phyloP scores from a whole-genome alignment of 1,284 basidiomycete species.

The Xerocomus nothofagi region DNA sequence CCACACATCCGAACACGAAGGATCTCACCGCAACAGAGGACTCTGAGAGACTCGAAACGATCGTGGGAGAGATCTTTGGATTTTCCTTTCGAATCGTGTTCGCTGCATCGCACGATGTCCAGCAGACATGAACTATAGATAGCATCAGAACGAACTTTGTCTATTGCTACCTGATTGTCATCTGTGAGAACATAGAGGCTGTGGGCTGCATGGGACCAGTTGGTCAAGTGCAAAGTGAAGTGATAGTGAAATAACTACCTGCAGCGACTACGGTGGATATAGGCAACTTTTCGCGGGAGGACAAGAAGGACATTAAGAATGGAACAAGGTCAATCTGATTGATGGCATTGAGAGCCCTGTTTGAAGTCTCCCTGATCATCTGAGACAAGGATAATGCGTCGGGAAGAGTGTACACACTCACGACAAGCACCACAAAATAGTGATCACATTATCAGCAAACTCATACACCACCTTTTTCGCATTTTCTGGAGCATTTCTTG shows the following conservation, averaged over 20 bases:
- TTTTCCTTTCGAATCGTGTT: conserved; percentile 42
- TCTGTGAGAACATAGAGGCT: conserved; percentile 89
- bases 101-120: conserved; percentile 54
- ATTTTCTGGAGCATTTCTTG: conserved; percentile 62
- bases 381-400: conserved; percentile 10
- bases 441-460: conserved; percentile 89
- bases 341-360: conserved; percentile 85
- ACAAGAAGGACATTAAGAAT: conserved; percentile 84
- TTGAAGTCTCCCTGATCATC: conserved; percentile 78
- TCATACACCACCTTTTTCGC: conserved; percentile 78
- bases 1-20: background rate
- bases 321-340: conserved; percentile 76
- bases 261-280: conserved; percentile 73
- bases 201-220: conserved; percentile 57
- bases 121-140: conserved; percentile 71
- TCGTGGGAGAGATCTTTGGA: conserved; percentile 47
- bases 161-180: conserved; percentile 73
- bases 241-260: conserved; percentile 45
- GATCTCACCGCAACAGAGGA: conserved; percentile 68
- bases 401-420: conserved; percentile 44
- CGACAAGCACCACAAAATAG: conserved; percentile 91
- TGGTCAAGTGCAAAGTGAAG: background rate
- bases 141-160: conserved; percentile 60
- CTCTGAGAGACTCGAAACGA: conserved; percentile 54
- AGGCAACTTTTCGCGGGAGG: conserved; percentile 65